A percentile compares a stretch with the other conserved stretches of the same genome.
Evolutionary conservation across 345 rosid genomes (phyloP).

Genomic region (Bruguiera gymnorhiza): DNA sequence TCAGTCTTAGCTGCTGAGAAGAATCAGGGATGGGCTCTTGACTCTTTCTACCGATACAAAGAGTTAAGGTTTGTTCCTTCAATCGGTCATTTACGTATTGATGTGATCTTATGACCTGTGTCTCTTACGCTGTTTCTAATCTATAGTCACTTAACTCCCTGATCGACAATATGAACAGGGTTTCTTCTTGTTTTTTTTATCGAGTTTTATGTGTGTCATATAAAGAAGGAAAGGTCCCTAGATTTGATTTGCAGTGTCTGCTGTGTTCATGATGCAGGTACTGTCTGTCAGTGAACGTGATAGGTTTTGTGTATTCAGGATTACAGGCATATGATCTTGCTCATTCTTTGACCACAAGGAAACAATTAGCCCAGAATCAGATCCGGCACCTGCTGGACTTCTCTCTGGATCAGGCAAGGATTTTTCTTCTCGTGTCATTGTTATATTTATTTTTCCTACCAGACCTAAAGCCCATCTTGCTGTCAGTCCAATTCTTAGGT

Average conservation of each 20-base stretch:
- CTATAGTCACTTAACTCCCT: background rate
- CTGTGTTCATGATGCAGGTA: conserved; percentile 52
- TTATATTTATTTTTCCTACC: conserved; percentile 15
- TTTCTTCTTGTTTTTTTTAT: background rate
- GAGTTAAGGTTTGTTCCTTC: conserved; percentile 64
- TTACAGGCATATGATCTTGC: conserved; percentile 58
- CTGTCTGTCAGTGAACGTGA: conserved; percentile 64
- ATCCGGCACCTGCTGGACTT: conserved; percentile 65
- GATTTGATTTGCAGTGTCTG: background rate
- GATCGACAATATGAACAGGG: background rate
- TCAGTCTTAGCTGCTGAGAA: conserved; percentile 77
- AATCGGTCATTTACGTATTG: no score
- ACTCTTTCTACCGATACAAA: conserved; percentile 74
- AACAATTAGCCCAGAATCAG: conserved; percentile 30
- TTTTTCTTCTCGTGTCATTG: background rate
- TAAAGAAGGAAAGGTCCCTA: background rate
- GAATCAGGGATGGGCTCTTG: conserved; percentile 86
- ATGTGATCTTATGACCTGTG: background rate
- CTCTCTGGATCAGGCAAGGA: conserved; percentile 66
- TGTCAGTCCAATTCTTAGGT: conserved; percentile 6
- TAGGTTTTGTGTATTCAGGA: conserved; percentile 72
- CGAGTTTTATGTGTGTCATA: background rate
- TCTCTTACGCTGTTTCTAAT: background rate
- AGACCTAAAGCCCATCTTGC: conserved; percentile 8
- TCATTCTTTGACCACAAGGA: conserved; percentile 46